These are phyloP conservation scores for Eleusine indica DNA, from an alignment of 176 grass and related monocot species.

Conservation along the genomic window DNA sequence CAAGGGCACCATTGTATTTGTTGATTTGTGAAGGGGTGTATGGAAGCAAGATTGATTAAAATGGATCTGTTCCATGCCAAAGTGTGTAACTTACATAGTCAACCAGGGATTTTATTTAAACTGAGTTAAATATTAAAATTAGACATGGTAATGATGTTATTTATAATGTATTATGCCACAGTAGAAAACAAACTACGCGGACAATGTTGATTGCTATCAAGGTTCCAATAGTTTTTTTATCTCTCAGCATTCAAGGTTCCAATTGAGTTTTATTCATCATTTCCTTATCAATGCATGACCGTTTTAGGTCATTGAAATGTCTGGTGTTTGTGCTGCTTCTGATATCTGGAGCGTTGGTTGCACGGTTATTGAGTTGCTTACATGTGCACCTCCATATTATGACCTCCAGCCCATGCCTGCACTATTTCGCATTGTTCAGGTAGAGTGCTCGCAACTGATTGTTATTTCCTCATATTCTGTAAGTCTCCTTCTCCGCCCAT, in stretches of 20 bases:
- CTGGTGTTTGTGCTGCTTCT: conserved; percentile 94
- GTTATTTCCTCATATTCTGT: neutral
- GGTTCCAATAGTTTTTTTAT: conserved; percentile 9
- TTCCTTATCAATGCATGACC: conserved; percentile 3
- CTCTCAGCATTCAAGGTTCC: neutral
- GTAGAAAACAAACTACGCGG: neutral
- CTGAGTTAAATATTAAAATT: conserved; percentile 16
- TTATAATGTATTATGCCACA: neutral
- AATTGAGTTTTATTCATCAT: conserved; percentile 19
- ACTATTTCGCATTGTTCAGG: conserved; percentile 99
- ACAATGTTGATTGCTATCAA: conserved; percentile 2
- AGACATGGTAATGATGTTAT: neutral
- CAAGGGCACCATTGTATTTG: neutral
- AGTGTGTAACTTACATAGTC: neutral
- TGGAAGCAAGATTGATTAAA: neutral
- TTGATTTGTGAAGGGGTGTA: neutral
- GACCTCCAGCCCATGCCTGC: conserved; percentile 99
- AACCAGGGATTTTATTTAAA: neutral
- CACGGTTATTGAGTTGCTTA: conserved; percentile 97
- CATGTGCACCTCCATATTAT: conserved; percentile 96
- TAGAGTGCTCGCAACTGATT: conserved; percentile 38
- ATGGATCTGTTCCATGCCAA: neutral
- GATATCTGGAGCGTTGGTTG: conserved; percentile 99
- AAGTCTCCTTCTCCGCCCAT: neutral
- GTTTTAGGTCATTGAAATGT: conserved; percentile 95